Base-by-base conservation (phyloP, 2,329 filamentous ascomycete species). In the Exophiala bonariae region DNA sequence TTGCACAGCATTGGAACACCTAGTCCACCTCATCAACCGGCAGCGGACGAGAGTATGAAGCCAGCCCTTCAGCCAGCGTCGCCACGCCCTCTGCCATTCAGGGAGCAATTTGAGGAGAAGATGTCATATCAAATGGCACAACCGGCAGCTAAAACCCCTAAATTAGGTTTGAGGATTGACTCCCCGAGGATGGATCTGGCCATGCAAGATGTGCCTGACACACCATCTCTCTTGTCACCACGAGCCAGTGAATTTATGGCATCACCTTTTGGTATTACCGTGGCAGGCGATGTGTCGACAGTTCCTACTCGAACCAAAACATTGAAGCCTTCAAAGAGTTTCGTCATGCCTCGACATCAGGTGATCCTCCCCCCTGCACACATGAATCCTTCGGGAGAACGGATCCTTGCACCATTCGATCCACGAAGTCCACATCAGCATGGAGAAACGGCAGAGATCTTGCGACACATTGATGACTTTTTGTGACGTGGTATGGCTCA, bases 221-320 rank as follows among this genome's bases (percentile, higher is more conserved):
- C 61, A 3, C 61, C 64, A 11, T 68, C 65, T 3, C 44, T 75
- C 8, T 69, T 75, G 42, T 75, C 73, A 2, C 73, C 73, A 2
- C 62, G 71, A 33, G 70, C 70, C 2, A 66, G 64, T 6, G 67
- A 68, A 32, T 75, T 74, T 46, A 58, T 71, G 52, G 61, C 66
- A 4, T 63, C 66, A 5, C 64, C 68, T 3, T 62, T 72, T 42
- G 63, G 66, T 4, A 63, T 63, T 14, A 61, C 62, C 10, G 53
- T 58, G 14, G 62, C 62, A 10, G 66, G 66, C 22, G 66, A 70
- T 49, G 54, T 66, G 14, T 59, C 63, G 30, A 43, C 41, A 14
- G 36, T 44, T 13, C 7, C 22, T 5, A 31, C 22, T 17, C 19
- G 26, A 5, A 28, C 11, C 31, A 37, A 19, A 14, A 32, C 33